Percentiles rank a stretch among this genome's conserved stretches.
Evolutionary conservation across 805 yeast species (phyloP).

Genomic region (Sungouiella thailandica): DNA sequence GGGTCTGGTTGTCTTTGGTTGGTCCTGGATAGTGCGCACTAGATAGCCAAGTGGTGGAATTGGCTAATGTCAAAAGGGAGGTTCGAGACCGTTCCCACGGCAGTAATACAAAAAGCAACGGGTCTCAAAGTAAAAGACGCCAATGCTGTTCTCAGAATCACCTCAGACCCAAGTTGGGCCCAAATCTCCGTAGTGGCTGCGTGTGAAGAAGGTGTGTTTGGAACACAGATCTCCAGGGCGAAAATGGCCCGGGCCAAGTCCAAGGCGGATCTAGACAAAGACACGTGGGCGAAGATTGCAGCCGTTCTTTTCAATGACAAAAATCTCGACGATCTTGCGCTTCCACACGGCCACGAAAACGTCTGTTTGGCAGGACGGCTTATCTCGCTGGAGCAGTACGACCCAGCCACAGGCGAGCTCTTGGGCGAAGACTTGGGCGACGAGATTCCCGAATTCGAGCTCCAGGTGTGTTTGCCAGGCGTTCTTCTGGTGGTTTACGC

Average conservation of each 20-base stretch:
- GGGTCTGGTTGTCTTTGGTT: not conserved
- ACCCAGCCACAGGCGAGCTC: conserved; percentile 19
- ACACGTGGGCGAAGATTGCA: conserved; percentile 17
- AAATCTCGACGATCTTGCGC: not conserved
- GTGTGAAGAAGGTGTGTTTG: conserved; percentile 16
- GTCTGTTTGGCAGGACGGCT: conserved; percentile 17
- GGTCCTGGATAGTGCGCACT: not conserved
- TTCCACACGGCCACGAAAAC: conserved; percentile 11
- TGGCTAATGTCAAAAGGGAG: not conserved
- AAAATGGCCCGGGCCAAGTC: conserved; percentile 6
- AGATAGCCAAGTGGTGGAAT: not conserved
- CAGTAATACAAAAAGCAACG: conserved; percentile 4
- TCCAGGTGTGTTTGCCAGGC: conserved; percentile 8
- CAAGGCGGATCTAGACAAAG: conserved; percentile 7
- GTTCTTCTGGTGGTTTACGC: conserved; percentile 11
- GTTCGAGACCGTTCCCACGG: conserved; percentile 5
- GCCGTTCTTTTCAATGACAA: conserved; percentile 14
- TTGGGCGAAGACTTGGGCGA: conserved; percentile 17
- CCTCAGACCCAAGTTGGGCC: no score
- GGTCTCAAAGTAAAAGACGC: conserved; percentile 7
- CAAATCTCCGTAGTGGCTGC: conserved; percentile 8
- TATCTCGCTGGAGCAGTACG: conserved; percentile 20
- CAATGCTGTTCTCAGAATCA: conserved; percentile 6
- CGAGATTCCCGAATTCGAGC: conserved; percentile 8
- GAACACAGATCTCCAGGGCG: conserved; percentile 2